Conservation (phyloP, 139 green algal species). For the Asterochloris sp. region DNA sequence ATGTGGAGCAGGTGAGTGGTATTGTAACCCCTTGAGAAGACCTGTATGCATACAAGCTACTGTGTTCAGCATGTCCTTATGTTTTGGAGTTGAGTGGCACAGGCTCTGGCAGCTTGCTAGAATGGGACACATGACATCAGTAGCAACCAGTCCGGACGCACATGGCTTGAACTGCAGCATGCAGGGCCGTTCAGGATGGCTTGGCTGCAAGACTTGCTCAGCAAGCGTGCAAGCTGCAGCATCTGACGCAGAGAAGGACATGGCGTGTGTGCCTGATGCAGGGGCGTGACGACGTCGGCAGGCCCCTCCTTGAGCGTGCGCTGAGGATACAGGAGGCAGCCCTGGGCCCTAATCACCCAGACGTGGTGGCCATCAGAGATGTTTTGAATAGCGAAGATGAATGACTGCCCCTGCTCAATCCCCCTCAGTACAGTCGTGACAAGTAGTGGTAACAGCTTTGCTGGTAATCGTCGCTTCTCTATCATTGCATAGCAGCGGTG, state of each 20-base stretch:
- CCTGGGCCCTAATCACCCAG: conserved; percentile 82
- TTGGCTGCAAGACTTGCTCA: background rate
- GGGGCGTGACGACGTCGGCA: conserved; percentile 68
- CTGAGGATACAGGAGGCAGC: conserved; percentile 72
- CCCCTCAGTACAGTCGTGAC: too few relatives aligned
- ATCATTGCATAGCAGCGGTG: too few relatives aligned
- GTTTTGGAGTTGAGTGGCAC: too few relatives aligned
- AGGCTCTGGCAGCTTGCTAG: too few relatives aligned
- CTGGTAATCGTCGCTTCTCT: too few relatives aligned
- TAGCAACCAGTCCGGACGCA: too few relatives aligned
- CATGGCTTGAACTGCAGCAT: background rate
- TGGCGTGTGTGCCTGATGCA: conserved; percentile 20
- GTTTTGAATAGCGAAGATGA: conserved; percentile 70
- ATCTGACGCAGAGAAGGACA: background rate
- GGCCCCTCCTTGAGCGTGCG: conserved; percentile 80
- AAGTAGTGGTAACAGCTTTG: too few relatives aligned
- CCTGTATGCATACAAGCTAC: too few relatives aligned
- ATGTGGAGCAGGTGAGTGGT: too few relatives aligned
- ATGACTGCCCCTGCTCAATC: background rate
- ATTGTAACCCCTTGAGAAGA: too few relatives aligned
- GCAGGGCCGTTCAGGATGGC: background rate
- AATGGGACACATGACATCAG: too few relatives aligned
- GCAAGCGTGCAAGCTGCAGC: background rate
- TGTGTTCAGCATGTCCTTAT: too few relatives aligned
- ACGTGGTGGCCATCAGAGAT: conserved; percentile 89